phyloP scores from a whole-genome alignment of 768 basidiomycete species.

The Podaxis sp. region DNA sequence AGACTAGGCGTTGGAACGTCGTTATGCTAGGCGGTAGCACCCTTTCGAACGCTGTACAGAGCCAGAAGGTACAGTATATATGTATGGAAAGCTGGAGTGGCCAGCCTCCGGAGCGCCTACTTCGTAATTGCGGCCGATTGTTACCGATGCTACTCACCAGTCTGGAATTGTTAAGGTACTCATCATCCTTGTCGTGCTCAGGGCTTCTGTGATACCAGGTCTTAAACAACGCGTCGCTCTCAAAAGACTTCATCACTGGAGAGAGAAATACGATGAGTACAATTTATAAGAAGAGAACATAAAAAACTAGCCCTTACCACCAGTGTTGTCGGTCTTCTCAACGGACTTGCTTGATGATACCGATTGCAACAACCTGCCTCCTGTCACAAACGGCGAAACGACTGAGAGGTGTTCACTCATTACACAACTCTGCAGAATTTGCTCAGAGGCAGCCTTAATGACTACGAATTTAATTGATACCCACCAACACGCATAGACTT shows the following conservation, averaged over 20 bases:
- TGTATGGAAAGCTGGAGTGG: too few relatives aligned
- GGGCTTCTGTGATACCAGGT: too few relatives aligned
- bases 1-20: too few relatives aligned
- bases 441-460: neutral
- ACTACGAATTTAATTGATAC: neutral
- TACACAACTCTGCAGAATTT: slow-evolving; percentile 65
- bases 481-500: slow-evolving; percentile 75
- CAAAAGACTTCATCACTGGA: slow-evolving; percentile 89
- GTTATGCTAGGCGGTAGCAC: too few relatives aligned
- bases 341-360: slow-evolving; percentile 92
- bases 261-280: slow-evolving; percentile 1
- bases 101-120: too few relatives aligned
- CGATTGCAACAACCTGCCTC: slow-evolving; percentile 98
- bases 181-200: too few relatives aligned
- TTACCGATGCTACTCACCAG: too few relatives aligned
- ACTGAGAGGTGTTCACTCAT: slow-evolving; percentile 98
- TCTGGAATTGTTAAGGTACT: too few relatives aligned
- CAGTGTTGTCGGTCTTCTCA: slow-evolving; percentile 88
- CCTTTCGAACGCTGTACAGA: too few relatives aligned
- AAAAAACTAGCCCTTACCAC: slow-evolving; percentile 72
- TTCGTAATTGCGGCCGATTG: too few relatives aligned
- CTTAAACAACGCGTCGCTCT: slow-evolving; percentile 39
- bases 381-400: slow-evolving; percentile 99
- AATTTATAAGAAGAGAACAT: neutral
- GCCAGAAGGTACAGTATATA: too few relatives aligned